A percentile compares a stretch with the other conserved stretches of the same genome.
phyloP scores from a whole-genome alignment of 2,329 filamentous ascomycete genomes.

The Penicillium sp. region DNA sequence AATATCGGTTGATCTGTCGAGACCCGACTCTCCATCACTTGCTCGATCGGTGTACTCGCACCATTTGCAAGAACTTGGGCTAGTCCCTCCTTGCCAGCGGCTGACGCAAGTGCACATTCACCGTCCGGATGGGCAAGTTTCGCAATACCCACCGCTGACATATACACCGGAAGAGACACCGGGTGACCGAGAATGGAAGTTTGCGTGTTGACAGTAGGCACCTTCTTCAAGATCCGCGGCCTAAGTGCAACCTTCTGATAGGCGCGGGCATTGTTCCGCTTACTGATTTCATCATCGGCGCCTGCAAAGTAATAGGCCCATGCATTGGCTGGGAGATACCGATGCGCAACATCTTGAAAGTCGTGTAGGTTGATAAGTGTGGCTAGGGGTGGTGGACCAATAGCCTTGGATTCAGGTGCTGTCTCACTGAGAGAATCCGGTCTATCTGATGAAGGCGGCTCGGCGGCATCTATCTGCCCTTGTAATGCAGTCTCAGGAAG shows the following conservation, averaged over 20 bases:
- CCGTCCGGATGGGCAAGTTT: slow-evolving; percentile 43
- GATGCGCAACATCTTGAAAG: slow-evolving; percentile 35
- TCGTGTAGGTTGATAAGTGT: slow-evolving; percentile 36
- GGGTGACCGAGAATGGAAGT: slow-evolving; percentile 30
- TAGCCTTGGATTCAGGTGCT: not conserved
- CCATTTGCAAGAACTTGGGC: slow-evolving; percentile 38
- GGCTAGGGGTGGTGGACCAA: slow-evolving; percentile 24
- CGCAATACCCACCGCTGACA: slow-evolving; percentile 42
- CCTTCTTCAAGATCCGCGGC: slow-evolving; percentile 44
- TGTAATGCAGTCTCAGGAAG: slow-evolving; percentile 23
- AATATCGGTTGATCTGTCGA: slow-evolving; percentile 26
- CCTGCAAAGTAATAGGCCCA: slow-evolving; percentile 47
- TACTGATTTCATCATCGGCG: slow-evolving; percentile 48
- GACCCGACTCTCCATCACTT: slow-evolving; percentile 29
- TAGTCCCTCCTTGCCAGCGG: slow-evolving; percentile 35
- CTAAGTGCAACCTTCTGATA: slow-evolving; percentile 46
- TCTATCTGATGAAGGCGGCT: not conserved
- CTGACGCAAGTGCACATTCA: slow-evolving; percentile 41
- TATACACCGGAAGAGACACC: slow-evolving; percentile 39
- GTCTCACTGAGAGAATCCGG: not conserved
- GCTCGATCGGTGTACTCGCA: slow-evolving; percentile 40
- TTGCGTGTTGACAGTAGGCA: slow-evolving; percentile 35
- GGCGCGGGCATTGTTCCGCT: slow-evolving; percentile 39
- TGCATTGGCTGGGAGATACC: slow-evolving; percentile 26
- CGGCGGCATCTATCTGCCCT: slow-evolving; percentile 23